Base-by-base conservation (phyloP, 805 yeast species). In the Nakazawaea wyomingensis region DNA sequence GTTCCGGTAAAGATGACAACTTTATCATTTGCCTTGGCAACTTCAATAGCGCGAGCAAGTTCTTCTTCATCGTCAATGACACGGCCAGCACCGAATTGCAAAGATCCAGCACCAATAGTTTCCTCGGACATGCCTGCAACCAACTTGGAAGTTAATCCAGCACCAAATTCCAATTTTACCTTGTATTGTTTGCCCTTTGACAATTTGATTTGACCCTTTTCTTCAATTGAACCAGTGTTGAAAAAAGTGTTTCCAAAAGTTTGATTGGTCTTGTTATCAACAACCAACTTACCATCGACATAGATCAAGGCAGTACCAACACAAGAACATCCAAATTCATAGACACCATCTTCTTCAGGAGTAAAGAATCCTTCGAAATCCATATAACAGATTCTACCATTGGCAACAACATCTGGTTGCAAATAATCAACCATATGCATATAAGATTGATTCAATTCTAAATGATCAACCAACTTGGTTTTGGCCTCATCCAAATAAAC, bases 1-100 rank as follows among this genome's bases (percentile, higher is more conserved):
- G 76, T 62, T 24, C 85, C 85, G 41, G 73, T 61, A 41, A 66
- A 57, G 36, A 79, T 50, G 16, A 78, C 56, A 16, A 76, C 82
- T 54, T 75, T 76, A 48, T 79, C 84, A 17, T 59, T 77, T 1
- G 52, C 31, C 48, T 66, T 64, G 32, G 85, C 85, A 28, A 71
- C 45, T 11, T 60, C 69, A n/a, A 64, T 74, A 8, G 85, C 82
- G 19, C 57, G 53, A 1, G 43, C 37, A 32, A 72, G 63, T 48
- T 61, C 66, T 24, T 50, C 59, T 14, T 58, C 55, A 10, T 54
- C 51, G 34, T 59, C 57, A 34, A 58, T 51, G 32, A 55, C 55
- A 43, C 51, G 54, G 21, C 56, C 51, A 34, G 44, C 51, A 43
- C 72, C 74, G 36, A 65, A 52, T 34, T 54, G 46, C 13, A 66